Percentiles rank a stretch among this genome's conserved stretches.
Conservation (phyloP, 2,329 filamentous ascomycete genomes). For the Colletotrichum sp. region DNA sequence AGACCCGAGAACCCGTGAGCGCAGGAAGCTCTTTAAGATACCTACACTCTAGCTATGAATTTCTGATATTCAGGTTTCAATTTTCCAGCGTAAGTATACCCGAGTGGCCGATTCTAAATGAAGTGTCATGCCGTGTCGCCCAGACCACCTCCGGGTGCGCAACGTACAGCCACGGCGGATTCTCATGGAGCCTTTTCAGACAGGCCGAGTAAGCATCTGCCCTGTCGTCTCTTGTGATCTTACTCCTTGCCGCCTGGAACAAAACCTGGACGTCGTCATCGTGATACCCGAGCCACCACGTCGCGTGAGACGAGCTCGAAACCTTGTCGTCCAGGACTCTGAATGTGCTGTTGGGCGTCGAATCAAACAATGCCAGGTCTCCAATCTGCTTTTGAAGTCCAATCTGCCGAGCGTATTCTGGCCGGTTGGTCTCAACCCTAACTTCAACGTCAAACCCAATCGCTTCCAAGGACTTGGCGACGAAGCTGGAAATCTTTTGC, state of each 20-base stretch:
- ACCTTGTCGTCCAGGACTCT: slow-evolving; percentile 5
- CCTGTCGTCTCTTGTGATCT: neutral
- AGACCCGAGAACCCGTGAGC: neutral
- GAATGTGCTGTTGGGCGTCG: neutral
- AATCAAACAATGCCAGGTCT: neutral
- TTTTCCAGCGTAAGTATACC: neutral
- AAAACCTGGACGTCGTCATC: neutral
- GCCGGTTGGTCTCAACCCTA: neutral
- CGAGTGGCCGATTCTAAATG: neutral
- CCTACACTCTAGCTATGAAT: accelerated
- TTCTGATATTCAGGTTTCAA: neutral
- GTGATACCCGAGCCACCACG: slow-evolving; percentile 2
- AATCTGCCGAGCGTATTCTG: slow-evolving; percentile 1
- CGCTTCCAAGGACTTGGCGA: neutral
- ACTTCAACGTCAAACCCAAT: neutral
- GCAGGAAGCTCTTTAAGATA: neutral
- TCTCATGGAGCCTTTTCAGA: neutral
- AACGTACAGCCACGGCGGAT: neutral
- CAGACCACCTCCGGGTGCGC: slow-evolving; percentile 4
- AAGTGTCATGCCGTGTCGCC: neutral
- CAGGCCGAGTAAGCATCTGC: neutral
- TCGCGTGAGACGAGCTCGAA: neutral
- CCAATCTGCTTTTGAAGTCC: slow-evolving; percentile 2
- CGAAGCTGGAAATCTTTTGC: neutral
- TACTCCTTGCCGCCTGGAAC: neutral